phyloP scores from a whole-genome alignment of 2,329 filamentous ascomycete genomes.

The Cyclaneusma minus region DNA sequence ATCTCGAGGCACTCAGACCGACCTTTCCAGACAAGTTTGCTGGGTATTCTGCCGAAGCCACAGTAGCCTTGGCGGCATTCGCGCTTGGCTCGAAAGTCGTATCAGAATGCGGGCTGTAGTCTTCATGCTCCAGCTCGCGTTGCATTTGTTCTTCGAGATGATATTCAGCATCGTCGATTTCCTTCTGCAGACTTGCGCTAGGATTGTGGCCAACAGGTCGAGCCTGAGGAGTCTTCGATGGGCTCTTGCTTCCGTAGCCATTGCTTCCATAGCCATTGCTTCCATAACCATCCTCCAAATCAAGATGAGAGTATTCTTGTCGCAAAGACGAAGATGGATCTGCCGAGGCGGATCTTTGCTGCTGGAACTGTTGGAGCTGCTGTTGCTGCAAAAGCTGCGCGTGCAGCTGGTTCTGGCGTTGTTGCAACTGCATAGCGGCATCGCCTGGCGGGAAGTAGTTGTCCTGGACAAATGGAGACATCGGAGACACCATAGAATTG shows the following conservation, averaged over 20 bases:
- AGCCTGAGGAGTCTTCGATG: constrained; percentile 38
- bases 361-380: constrained; percentile 20
- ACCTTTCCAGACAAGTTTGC: constrained; percentile 10
- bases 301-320: too few species aligned
- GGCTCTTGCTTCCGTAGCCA: constrained; percentile 26
- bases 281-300: too few species aligned
- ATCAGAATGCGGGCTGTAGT: constrained; percentile 48
- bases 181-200: constrained; percentile 64
- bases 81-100: constrained; percentile 14
- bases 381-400: constrained; percentile 40
- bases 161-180: constrained; percentile 75
- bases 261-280: constrained; percentile 44
- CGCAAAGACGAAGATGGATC: constrained; percentile 43
- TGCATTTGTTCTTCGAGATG: constrained; percentile 69
- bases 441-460: constrained; percentile 21
- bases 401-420: constrained; percentile 30
- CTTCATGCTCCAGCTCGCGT: constrained; percentile 63
- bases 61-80: constrained; percentile 6
- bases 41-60: constrained; percentile 6
- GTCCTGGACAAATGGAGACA: constrained; percentile 39
- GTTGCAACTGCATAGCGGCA: constrained; percentile 27
- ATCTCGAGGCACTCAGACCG: constrained; percentile 22
- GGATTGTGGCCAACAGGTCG: constrained; percentile 54
- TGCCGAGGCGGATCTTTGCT: constrained; percentile 16
- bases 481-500: constrained; percentile 43